These are phyloP conservation scores for Chalaropsis thielavioides DNA, from an alignment of 2,329 filamentous ascomycete genomes.

Conservation along the genomic window DNA sequence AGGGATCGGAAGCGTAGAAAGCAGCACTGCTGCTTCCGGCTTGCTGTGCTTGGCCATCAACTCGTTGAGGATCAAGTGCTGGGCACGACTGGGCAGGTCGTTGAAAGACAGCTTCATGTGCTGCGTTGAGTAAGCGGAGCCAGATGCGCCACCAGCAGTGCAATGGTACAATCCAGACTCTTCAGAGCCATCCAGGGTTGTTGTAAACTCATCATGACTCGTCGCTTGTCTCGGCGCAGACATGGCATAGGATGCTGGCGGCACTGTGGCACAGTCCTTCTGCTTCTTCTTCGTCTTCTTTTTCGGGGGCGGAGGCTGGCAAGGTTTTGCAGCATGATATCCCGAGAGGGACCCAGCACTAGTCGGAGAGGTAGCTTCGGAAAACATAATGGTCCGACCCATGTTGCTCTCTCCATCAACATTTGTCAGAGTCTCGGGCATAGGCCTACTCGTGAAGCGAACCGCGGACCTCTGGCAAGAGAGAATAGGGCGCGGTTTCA, in stretches of 20 bases:
- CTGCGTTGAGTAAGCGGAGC: slow-evolving; percentile 40
- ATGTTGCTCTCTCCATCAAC: slow-evolving; percentile 42
- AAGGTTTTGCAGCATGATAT: too few relatives aligned
- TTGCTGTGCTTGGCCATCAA: slow-evolving; percentile 54
- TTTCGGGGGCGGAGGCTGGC: neutral
- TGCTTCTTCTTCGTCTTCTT: neutral
- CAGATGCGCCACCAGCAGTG: neutral
- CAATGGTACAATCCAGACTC: neutral
- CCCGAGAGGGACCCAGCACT: too few relatives aligned
- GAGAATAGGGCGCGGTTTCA: slow-evolving; percentile 29
- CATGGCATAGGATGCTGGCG: neutral
- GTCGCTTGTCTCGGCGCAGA: neutral
- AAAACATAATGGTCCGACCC: slow-evolving; percentile 64
- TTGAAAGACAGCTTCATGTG: slow-evolving; percentile 67
- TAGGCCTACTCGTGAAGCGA: slow-evolving; percentile 58
- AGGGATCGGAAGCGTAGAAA: slow-evolving; percentile 73
- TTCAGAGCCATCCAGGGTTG: neutral
- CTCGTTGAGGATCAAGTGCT: slow-evolving; percentile 78
- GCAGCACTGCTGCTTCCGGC: slow-evolving; percentile 56
- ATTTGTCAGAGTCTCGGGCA: slow-evolving; percentile 54
- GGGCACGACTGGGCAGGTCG: slow-evolving; percentile 67
- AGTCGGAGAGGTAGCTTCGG: slow-evolving; percentile 27
- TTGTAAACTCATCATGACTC: too few relatives aligned
- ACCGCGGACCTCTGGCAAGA: slow-evolving; percentile 39
- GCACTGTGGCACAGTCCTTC: neutral